These are phyloP conservation scores for Eurotiales sp. DNA, from an alignment of 2,329 filamentous ascomycete species.

Conservation along the genomic window DNA sequence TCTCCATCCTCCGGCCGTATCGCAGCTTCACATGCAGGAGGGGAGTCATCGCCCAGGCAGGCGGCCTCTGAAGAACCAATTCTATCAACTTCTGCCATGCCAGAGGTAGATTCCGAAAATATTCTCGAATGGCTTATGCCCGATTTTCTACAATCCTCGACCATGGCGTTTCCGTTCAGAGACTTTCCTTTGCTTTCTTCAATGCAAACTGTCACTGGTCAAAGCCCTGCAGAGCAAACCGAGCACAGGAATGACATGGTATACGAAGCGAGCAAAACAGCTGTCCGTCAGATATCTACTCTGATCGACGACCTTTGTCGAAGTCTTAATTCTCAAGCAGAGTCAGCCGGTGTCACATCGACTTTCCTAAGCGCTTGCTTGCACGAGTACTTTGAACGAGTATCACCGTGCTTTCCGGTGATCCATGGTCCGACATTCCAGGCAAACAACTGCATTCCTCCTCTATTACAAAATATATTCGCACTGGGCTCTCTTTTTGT, in stretches of 20 bases:
- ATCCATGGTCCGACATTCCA: slow-evolving; percentile 44
- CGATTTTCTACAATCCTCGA: neutral
- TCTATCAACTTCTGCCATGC: neutral
- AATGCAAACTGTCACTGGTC: neutral
- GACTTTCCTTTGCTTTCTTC: too few species aligned
- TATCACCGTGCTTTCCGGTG: slow-evolving; percentile 46
- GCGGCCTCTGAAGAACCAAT: too few species aligned
- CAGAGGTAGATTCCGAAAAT: neutral
- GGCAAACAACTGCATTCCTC: slow-evolving; percentile 43
- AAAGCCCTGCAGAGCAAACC: neutral
- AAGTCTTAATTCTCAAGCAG: slow-evolving; percentile 43
- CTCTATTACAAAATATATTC: slow-evolving; percentile 43
- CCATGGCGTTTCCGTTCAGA: too few species aligned
- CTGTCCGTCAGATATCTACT: neutral
- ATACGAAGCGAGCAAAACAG: neutral
- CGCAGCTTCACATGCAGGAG: too few species aligned
- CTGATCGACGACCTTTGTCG: slow-evolving; percentile 30
- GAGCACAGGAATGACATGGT: neutral
- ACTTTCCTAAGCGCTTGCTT: slow-evolving; percentile 46
- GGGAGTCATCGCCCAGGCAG: too few species aligned
- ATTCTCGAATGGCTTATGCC: slow-evolving; percentile 3
- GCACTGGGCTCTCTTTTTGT: slow-evolving; percentile 46
- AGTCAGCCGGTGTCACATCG: slow-evolving; percentile 42
- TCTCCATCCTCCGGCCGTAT: too few species aligned
- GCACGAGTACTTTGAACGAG: slow-evolving; percentile 47